Percentiles rank a stretch among this genome's conserved stretches.
These are phyloP conservation scores for Metahyphopichia silvanorum DNA, from an alignment of 805 yeast genomes.

Conservation along the genomic window DNA sequence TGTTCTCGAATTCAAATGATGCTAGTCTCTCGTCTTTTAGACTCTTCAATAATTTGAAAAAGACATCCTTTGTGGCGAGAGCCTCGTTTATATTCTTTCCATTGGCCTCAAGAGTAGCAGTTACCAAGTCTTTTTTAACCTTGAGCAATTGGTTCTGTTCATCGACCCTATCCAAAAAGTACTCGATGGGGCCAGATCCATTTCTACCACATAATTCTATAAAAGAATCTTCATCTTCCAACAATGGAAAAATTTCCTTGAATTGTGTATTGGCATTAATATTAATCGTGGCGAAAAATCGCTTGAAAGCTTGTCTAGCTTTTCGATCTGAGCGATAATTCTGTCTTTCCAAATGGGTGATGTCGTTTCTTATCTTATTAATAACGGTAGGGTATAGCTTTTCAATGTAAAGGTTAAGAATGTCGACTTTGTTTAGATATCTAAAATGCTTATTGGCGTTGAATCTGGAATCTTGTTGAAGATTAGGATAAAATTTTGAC, in stretches of 20 bases:
- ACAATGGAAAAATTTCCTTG: slow-evolving; percentile 47
- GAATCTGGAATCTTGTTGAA: slow-evolving; percentile 48
- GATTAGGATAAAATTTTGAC: slow-evolving; percentile 31
- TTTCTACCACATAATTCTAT: slow-evolving; percentile 63
- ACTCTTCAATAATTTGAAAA: slow-evolving; percentile 13
- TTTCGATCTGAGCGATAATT: slow-evolving; percentile 58
- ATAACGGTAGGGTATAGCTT: slow-evolving; percentile 29
- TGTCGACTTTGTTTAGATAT: slow-evolving; percentile 54
- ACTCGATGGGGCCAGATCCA: slow-evolving; percentile 75
- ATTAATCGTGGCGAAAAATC: slow-evolving; percentile 38
- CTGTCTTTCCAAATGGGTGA: slow-evolving; percentile 21
- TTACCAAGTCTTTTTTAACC: slow-evolving; percentile 58
- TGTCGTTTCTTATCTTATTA: slow-evolving; percentile 15
- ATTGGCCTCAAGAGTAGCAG: slow-evolving; percentile 43
- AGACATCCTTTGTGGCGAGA: slow-evolving; percentile 11
- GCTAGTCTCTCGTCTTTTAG: slow-evolving; percentile 28
- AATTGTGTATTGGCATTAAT: slow-evolving; percentile 55
- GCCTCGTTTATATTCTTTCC: slow-evolving; percentile 16
- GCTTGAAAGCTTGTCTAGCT: slow-evolving; percentile 60
- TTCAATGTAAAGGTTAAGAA: slow-evolving; percentile 49
- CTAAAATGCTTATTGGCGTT: slow-evolving; percentile 57
- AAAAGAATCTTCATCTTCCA: slow-evolving; percentile 58
- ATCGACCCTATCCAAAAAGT: slow-evolving; percentile 72
- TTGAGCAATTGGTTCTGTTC: slow-evolving; percentile 53
- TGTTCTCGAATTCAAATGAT: slow-evolving; percentile 16